A percentile compares a stretch with the other conserved stretches of the same genome.
These are phyloP conservation scores for Fulvia fulva DNA, from an alignment of 2,329 filamentous ascomycete species.

Conservation along the genomic window DNA sequence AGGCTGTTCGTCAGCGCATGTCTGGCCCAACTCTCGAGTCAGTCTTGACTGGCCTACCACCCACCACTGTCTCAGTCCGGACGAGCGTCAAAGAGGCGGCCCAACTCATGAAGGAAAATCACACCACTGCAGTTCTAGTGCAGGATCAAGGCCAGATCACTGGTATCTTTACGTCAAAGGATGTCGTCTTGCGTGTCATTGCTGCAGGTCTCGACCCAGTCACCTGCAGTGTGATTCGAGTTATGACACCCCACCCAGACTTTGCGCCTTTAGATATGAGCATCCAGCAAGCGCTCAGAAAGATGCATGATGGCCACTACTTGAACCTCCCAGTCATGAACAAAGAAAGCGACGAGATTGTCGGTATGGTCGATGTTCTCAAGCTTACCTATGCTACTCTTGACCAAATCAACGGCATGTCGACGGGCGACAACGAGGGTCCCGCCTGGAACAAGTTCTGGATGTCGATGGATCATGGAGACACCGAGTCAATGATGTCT, in stretches of 20 bases:
- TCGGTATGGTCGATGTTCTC: slow-evolving; percentile 98
- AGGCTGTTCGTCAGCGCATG: slow-evolving; percentile 93
- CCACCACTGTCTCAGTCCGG: slow-evolving; percentile 89
- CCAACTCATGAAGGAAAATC: slow-evolving; percentile 96
- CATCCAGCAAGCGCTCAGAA: slow-evolving; percentile 93
- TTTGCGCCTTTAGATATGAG: slow-evolving; percentile 99
- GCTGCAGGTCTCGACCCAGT: slow-evolving; percentile 89
- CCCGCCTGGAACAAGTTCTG: slow-evolving; percentile 99
- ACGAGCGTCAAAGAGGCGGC: slow-evolving; percentile 97
- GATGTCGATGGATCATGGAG: slow-evolving; percentile 89
- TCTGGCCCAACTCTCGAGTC: slow-evolving; percentile 94
- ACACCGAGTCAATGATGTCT: slow-evolving; percentile 94
- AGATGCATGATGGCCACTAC: slow-evolving; percentile 99
- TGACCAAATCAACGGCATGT: slow-evolving; percentile 92
- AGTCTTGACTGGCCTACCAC: slow-evolving; percentile 85
- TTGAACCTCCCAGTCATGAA: slow-evolving; percentile 99
- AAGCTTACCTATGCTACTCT: slow-evolving; percentile 97
- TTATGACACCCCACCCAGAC: slow-evolving; percentile 98
- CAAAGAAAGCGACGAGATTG: slow-evolving; percentile 82
- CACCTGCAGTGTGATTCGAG: slow-evolving; percentile 94
- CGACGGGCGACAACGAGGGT: slow-evolving; percentile 80
- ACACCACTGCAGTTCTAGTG: slow-evolving; percentile 92
- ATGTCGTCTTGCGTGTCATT: slow-evolving; percentile 96
- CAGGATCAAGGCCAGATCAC: slow-evolving; percentile 97
- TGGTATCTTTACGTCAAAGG: slow-evolving; percentile 98